These are phyloP conservation scores for Shiraia bambusicola DNA, from an alignment of 2,329 filamentous ascomycete species.

Conservation along the genomic window DNA sequence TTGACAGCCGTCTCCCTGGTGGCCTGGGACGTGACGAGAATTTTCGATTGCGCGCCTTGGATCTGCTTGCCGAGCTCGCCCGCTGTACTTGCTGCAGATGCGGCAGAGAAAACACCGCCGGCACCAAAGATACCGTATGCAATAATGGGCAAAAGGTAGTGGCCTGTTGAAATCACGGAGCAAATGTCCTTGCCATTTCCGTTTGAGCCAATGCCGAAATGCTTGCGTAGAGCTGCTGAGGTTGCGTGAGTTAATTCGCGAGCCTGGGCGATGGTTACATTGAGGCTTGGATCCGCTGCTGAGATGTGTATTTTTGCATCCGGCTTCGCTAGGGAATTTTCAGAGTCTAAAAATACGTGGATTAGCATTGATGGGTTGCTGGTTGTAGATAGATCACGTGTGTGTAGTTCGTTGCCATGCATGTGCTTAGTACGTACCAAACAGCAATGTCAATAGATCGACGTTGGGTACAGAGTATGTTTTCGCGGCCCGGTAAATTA, in stretches of 20 bases:
- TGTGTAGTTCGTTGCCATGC: neutral
- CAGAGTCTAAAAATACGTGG: constrained; percentile 19
- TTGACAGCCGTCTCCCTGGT: constrained; percentile 51
- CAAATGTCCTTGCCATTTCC: constrained; percentile 55
- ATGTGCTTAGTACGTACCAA: constrained; percentile 34
- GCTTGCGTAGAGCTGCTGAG: constrained; percentile 57
- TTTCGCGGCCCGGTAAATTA: constrained; percentile 35
- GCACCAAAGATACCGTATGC: constrained; percentile 61
- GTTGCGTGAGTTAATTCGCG: constrained; percentile 54
- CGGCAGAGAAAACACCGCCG: constrained; percentile 61
- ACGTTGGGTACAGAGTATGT: constrained; percentile 40
- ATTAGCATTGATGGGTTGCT: constrained; percentile 8
- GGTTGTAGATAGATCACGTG: neutral
- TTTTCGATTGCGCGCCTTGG: constrained; percentile 44
- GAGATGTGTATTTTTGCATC: constrained; percentile 59
- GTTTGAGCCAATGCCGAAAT: constrained; percentile 54
- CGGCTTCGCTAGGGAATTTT: constrained; percentile 44
- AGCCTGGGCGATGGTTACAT: constrained; percentile 56
- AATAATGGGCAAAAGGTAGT: constrained; percentile 56
- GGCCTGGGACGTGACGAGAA: constrained; percentile 52
- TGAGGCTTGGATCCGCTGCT: constrained; percentile 56
- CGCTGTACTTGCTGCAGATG: constrained; percentile 53
- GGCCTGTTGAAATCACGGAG: constrained; percentile 58
- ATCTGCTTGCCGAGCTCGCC: constrained; percentile 55
- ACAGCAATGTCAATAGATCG: constrained; percentile 47